Evolutionary conservation across 192 early-diverging fungal species (phyloP).

Genomic region (Podila minutissima): DNA sequence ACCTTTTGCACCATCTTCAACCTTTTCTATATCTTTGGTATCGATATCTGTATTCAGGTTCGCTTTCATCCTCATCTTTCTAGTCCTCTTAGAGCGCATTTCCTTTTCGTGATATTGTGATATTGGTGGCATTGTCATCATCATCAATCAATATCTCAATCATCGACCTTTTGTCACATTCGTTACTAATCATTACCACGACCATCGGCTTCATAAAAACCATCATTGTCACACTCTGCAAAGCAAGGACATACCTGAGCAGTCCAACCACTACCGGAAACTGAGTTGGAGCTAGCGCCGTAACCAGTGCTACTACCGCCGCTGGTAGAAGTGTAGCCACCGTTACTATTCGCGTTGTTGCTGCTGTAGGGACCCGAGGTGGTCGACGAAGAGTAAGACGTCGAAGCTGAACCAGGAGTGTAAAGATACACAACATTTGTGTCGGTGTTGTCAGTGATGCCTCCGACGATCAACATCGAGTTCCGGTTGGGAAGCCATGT

Average conservation of each 20-base stretch:
- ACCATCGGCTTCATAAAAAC: neutral
- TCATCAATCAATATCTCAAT: neutral
- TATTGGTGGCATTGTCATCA: neutral
- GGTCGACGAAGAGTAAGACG: neutral
- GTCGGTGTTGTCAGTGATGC: conserved; percentile 14
- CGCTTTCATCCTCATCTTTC: neutral
- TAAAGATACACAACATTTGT: conserved; percentile 16
- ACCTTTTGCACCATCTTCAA: conserved; percentile 4
- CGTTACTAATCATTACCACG: no score
- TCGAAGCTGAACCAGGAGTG: conserved; percentile 6
- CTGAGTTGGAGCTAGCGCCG: neutral
- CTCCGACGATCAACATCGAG: conserved; percentile 11
- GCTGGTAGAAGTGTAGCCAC: neutral
- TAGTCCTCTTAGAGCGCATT: neutral
- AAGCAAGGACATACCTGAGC: conserved; percentile 13
- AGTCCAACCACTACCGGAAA: conserved; percentile 4
- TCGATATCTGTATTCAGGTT: neutral
- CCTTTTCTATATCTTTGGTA: conserved; percentile 1
- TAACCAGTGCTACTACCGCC: neutral
- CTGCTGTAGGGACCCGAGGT: neutral
- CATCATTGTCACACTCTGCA: neutral
- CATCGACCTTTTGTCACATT: neutral
- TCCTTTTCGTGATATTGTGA: neutral
- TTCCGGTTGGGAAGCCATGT: conserved; percentile 10
- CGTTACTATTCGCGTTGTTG: neutral